A percentile compares a stretch with the other conserved stretches of the same genome.
phyloP scores from a whole-genome alignment of 1,284 basidiomycete species.

The Cryptococcus sp. region DNA sequence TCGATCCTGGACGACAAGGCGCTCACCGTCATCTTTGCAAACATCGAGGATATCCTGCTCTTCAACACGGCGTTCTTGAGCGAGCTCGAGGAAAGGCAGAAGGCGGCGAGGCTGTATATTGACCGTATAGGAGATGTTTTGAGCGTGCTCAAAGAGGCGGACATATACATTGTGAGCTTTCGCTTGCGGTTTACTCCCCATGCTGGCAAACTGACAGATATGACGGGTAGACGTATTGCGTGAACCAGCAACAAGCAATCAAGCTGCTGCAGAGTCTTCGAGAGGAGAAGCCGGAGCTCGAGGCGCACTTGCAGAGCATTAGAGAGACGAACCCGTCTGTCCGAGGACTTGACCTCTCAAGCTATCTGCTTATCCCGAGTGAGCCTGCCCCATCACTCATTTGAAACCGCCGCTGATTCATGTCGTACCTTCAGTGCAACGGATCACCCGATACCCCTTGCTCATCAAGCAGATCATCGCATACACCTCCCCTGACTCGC shows the following conservation, averaged over 20 bases:
- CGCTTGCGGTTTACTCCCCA: background rate
- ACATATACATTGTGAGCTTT: conserved; percentile 65
- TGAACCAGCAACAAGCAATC: conserved; percentile 79
- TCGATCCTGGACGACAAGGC: conserved; percentile 72
- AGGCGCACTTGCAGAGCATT: conserved; percentile 57
- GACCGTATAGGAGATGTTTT: conserved; percentile 84
- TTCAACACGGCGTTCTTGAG: conserved; percentile 84
- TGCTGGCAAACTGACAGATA: background rate
- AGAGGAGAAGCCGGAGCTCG: conserved; percentile 63
- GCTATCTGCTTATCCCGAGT: conserved; percentile 88
- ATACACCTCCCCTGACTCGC: conserved; percentile 63
- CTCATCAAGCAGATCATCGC: conserved; percentile 80
- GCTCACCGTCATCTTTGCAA: conserved; percentile 80
- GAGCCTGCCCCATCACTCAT: conserved; percentile 35
- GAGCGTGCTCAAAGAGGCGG: conserved; percentile 66
- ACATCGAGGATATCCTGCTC: conserved; percentile 84
- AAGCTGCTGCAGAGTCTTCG: conserved; percentile 73
- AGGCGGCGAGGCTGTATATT: conserved; percentile 82
- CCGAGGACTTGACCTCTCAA: conserved; percentile 81
- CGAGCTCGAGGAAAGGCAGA: conserved; percentile 83
- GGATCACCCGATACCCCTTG: conserved; percentile 86
- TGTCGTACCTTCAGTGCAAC: conserved; percentile 67
- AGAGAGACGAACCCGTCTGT: conserved; percentile 61
- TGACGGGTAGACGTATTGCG: conserved; percentile 76
- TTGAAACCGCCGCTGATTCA: background rate